Evolutionary conservation across 441 rosid genomes (phyloP).

Genomic region (Populus tomentosa): DNA sequence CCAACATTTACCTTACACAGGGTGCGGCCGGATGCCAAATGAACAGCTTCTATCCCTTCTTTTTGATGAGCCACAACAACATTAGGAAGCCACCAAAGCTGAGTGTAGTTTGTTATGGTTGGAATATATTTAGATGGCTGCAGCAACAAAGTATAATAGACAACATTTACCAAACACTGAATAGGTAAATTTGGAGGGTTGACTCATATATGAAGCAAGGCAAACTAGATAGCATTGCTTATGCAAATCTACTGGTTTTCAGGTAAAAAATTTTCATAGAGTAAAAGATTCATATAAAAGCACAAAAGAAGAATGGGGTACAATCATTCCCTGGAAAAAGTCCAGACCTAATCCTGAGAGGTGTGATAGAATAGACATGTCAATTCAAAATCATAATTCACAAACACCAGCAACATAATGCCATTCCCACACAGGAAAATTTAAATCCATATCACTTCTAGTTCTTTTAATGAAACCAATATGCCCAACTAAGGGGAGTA

Average conservation of each 20-base stretch:
- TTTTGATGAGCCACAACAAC: constrained; percentile 95
- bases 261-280: too few relatives aligned
- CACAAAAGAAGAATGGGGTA: background rate
- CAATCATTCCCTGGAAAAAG: background rate
- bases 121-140: constrained; percentile 81
- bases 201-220: background rate
- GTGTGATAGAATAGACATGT: background rate
- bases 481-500: background rate
- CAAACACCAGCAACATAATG: background rate
- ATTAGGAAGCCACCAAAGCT: constrained; percentile 98
- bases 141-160: constrained; percentile 25
- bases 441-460: background rate
- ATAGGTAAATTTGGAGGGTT: background rate
- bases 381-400: background rate
- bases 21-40: constrained; percentile 91
- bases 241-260: background rate
- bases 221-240: background rate
- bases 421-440: background rate
- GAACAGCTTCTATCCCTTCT: constrained; percentile 98
- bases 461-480: background rate
- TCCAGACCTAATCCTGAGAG: background rate
- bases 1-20: constrained; percentile 65
- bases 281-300: background rate
- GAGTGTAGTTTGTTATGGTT: constrained; percentile 93
- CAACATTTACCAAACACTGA: background rate